A percentile compares a stretch with the other conserved stretches of the same genome.
Conservation (phyloP, 1,139 yeast genomes). For the Candida freyschussii region DNA sequence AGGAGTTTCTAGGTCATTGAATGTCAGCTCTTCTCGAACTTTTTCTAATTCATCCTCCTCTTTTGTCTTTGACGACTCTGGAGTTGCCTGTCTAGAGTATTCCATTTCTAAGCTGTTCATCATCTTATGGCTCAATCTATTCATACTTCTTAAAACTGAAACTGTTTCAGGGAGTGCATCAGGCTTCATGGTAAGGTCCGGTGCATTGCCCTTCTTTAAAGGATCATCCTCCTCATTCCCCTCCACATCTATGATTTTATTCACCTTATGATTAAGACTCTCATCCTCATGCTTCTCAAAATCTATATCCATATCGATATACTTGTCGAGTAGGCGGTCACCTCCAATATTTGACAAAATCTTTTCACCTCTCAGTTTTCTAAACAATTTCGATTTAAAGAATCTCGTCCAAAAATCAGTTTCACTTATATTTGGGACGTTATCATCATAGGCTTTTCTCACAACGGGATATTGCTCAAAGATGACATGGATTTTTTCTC, state of each 20-base stretch:
- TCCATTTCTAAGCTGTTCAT: constrained; percentile 48
- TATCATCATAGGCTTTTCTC: constrained; percentile 82
- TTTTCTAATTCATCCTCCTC: constrained; percentile 32
- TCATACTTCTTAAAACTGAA: constrained; percentile 81
- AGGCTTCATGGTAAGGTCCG: constrained; percentile 85
- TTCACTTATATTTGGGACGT: constrained; percentile 83
- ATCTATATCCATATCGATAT: constrained; percentile 58
- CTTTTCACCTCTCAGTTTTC: constrained; percentile 86
- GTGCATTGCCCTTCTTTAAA: constrained; percentile 69
- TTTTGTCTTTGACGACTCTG: constrained; percentile 28
- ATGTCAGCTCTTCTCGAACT: constrained; percentile 45
- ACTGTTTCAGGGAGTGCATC: constrained; percentile 57
- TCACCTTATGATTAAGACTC: constrained; percentile 38
- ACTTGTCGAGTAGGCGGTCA: constrained; percentile 80
- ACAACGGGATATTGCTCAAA: constrained; percentile 92
- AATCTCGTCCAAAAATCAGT: constrained; percentile 98
- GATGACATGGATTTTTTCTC: constrained; percentile 86
- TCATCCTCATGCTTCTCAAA: constrained; percentile 36
- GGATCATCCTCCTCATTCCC: constrained; percentile 84
- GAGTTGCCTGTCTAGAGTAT: constrained; percentile 32
- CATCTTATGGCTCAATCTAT: constrained; percentile 79
- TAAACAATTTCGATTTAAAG: constrained; percentile 80
- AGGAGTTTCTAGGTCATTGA: constrained; percentile 56
- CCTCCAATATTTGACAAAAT: constrained; percentile 72
- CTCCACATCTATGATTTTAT: constrained; percentile 63